Evolutionary conservation across 768 basidiomycete genomes (phyloP).

Genomic region (Amanita rubescens): DNA sequence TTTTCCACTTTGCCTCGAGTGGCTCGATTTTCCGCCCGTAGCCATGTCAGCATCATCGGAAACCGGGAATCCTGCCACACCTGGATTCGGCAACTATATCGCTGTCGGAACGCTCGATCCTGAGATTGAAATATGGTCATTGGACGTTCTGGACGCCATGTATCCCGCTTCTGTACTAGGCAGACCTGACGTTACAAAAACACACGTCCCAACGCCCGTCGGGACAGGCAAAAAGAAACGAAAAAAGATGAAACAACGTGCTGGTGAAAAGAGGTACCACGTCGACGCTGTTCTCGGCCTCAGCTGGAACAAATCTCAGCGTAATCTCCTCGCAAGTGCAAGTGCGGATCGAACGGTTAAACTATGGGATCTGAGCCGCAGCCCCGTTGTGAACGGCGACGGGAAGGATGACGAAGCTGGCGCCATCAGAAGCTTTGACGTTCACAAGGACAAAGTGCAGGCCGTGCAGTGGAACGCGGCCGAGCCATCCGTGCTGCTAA

Average conservation of each 20-base stretch:
- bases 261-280: conserved; percentile 61
- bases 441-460: conserved; percentile 93
- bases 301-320: conserved; percentile 85
- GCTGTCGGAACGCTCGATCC: conserved; percentile 97
- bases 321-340: conserved; percentile 87
- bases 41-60: conserved; percentile 22
- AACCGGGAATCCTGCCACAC: neutral
- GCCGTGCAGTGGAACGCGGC: conserved; percentile 91
- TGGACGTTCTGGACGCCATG: conserved; percentile 89
- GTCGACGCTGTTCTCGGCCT: conserved; percentile 91
- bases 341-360: conserved; percentile 96
- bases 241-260: conserved; percentile 72
- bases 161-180: conserved; percentile 92
- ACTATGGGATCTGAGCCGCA: conserved; percentile 87
- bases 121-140: conserved; percentile 97
- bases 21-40: conserved; percentile 91
- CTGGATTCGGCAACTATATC: conserved; percentile 77
- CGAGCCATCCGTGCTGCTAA: conserved; percentile 84
- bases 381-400: conserved; percentile 35
- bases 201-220: conserved; percentile 67
- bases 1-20: conserved; percentile 97
- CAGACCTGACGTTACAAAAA: conserved; percentile 74
- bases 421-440: conserved; percentile 79
- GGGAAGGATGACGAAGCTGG: conserved; percentile 37
- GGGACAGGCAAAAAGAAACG: conserved; percentile 98